Evolutionary conservation across 768 basidiomycete genomes (phyloP).

Genomic region (Pleurotus pulmonarius): DNA sequence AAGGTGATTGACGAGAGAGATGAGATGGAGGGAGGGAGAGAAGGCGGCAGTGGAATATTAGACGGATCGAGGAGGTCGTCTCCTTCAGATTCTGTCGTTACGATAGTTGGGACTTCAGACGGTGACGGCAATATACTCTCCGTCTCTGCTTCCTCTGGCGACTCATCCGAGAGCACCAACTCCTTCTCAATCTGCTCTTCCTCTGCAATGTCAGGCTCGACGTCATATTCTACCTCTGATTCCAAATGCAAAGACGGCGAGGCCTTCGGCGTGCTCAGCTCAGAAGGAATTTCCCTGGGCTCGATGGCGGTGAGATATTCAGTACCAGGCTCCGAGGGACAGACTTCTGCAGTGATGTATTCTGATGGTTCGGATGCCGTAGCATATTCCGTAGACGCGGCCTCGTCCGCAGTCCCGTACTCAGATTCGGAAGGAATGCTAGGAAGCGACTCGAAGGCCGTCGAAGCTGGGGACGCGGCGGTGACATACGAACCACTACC

Average conservation of each 20-base stretch:
- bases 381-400: slow-evolving; percentile 30
- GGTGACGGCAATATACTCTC: slow-evolving; percentile 15
- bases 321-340: slow-evolving; percentile 30
- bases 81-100: slow-evolving; percentile 9
- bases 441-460: slow-evolving; percentile 50
- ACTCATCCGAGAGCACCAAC: slow-evolving; percentile 3
- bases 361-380: slow-evolving; percentile 38
- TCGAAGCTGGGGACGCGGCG: slow-evolving; percentile 37
- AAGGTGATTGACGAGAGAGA: slow-evolving; percentile 14
- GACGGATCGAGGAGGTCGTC: not conserved
- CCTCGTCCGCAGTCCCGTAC: slow-evolving; percentile 23
- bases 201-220: slow-evolving; percentile 20
- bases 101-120: slow-evolving; percentile 18
- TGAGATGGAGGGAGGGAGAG: slow-evolving; percentile 21
- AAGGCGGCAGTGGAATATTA: slow-evolving; percentile 12
- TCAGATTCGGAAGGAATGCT: slow-evolving; percentile 55
- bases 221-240: slow-evolving; percentile 7
- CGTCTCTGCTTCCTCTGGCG: slow-evolving; percentile 1
- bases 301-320: slow-evolving; percentile 17
- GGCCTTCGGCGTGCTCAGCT: slow-evolving; percentile 36
- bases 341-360: slow-evolving; percentile 46
- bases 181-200: not conserved
- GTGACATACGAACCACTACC: slow-evolving; percentile 52
- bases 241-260: slow-evolving; percentile 21
- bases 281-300: slow-evolving; percentile 37